Conservation (phyloP, 2,329 filamentous ascomycete species). For the Penicillium sp. region DNA sequence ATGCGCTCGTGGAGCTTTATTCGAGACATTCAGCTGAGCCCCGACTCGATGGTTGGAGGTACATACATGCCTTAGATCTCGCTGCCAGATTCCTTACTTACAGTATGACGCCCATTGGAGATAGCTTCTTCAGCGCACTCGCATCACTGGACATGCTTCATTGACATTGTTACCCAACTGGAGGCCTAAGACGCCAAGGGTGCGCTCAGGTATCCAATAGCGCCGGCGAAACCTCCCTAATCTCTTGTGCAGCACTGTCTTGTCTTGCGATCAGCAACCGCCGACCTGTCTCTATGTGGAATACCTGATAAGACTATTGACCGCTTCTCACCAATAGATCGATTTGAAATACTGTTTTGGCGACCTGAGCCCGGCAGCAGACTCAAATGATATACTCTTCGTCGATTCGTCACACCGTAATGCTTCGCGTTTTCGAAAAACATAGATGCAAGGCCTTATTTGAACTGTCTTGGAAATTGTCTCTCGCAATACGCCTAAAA, state of each 20-base stretch:
- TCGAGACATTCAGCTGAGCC: conserved; percentile 14
- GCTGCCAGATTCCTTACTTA: conserved; percentile 17
- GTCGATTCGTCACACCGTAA: background rate
- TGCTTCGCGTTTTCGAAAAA: background rate
- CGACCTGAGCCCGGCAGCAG: background rate
- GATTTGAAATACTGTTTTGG: conserved; percentile 8
- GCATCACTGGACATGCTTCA: conserved; percentile 3
- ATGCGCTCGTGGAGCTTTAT: background rate
- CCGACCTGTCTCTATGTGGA: conserved; percentile 2
- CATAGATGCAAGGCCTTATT: background rate
- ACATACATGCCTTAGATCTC: conserved; percentile 5
- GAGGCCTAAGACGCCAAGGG: background rate
- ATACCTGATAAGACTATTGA: conserved; percentile 1
- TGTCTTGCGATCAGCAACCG: conserved; percentile 10
- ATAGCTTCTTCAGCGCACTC: conserved; percentile 1
- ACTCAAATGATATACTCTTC: background rate
- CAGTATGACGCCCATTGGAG: conserved; percentile 8
- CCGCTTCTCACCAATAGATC: conserved; percentile 11
- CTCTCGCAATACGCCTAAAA: too few species aligned
- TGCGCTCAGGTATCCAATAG: conserved; percentile 17
- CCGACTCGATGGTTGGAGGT: background rate
- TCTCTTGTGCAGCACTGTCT: conserved; percentile 5
- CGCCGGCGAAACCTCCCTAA: conserved; percentile 5
- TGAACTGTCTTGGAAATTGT: background rate
- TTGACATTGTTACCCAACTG: conserved; percentile 6